Conservation (phyloP, 2,329 filamentous ascomycete genomes). For the Aschersonia sp. region DNA sequence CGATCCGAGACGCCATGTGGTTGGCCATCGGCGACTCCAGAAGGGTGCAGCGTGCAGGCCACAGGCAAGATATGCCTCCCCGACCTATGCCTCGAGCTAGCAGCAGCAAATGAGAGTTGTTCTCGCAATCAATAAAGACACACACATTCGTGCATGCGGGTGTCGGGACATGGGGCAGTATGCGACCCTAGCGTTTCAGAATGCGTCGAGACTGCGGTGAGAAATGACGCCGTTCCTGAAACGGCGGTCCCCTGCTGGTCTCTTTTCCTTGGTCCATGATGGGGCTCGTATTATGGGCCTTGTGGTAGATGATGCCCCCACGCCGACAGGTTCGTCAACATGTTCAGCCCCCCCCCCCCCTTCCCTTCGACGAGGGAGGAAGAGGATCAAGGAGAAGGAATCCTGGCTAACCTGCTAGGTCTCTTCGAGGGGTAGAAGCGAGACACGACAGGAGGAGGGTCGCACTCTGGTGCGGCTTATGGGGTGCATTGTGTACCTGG, state of each 20-base stretch:
- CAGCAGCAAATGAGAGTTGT: not conserved
- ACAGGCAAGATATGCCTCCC: constrained; percentile 1
- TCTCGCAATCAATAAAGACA: not conserved
- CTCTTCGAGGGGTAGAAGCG: constrained; percentile 2
- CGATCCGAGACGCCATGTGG: constrained; percentile 4
- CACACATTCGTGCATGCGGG: constrained; percentile 1
- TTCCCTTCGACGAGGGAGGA: not conserved
- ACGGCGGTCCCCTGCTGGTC: constrained; percentile 6
- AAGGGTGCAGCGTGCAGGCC: constrained; percentile 1
- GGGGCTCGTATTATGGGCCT: not conserved
- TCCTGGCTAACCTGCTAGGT: not conserved
- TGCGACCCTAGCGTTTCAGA: constrained; percentile 12
- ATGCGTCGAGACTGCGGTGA: constrained; percentile 11
- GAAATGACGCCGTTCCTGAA: constrained; percentile 15
- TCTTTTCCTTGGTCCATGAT: not conserved
- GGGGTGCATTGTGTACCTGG: not conserved
- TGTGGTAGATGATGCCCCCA: not conserved
- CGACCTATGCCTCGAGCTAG: not conserved
- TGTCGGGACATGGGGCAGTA: constrained; percentile 4
- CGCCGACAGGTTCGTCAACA: constrained; percentile 2
- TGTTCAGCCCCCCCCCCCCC: not conserved
- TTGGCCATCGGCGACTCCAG: constrained; percentile 8
- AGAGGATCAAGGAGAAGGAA: not conserved
- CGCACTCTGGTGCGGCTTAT: not conserved
- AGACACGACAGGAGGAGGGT: not conserved